These are phyloP conservation scores for Porcisia hertigi DNA, from an alignment of 208 protist genomes.

Conservation along the genomic window DNA sequence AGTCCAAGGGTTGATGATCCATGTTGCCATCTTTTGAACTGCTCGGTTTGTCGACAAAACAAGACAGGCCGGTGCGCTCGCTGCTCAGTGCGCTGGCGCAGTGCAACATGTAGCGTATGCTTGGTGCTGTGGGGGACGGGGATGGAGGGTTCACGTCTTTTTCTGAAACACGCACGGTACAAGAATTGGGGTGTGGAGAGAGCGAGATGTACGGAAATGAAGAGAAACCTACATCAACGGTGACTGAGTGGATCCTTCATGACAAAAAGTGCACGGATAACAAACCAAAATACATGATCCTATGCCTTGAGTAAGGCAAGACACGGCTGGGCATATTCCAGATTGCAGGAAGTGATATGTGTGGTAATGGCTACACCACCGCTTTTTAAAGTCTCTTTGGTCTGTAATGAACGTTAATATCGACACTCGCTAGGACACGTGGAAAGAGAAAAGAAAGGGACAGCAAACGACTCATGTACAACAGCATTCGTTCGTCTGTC, in stretches of 20 bases:
- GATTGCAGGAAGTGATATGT: not conserved
- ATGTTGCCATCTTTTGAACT: conserved; percentile 3
- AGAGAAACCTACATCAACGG: not conserved
- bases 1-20: conserved; percentile 6
- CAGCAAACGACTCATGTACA: not conserved
- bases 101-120: not conserved
- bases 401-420: not conserved
- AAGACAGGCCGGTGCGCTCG: not conserved
- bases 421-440: not conserved
- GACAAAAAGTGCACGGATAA: not conserved
- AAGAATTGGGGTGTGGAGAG: not conserved
- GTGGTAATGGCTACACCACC: not conserved
- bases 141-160: no score
- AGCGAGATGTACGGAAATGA: not conserved
- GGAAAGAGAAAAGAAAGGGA: not conserved
- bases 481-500: not conserved
- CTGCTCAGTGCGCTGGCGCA: not conserved
- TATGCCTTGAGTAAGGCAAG: not conserved
- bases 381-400: not conserved
- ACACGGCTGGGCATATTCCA: not conserved
- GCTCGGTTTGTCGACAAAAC: not conserved
- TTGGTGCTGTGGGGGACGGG: not conserved
- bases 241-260: not conserved
- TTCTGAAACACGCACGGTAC: not conserved
- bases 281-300: no score